Conservation (phyloP, 805 yeast genomes). For the Metschnikowia dekortorum region DNA sequence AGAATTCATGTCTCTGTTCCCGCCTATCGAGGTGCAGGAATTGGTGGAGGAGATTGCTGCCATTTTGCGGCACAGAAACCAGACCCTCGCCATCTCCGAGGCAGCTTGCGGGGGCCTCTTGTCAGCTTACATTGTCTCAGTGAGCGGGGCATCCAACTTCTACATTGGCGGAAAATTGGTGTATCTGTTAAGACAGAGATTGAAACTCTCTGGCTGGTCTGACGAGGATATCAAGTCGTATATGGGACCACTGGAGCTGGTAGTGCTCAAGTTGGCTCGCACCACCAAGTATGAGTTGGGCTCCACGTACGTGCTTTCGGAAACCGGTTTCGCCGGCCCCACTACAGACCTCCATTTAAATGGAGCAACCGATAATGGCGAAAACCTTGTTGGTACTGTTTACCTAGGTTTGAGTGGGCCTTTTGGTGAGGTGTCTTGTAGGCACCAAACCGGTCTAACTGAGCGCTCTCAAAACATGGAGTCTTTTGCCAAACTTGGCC, state of each 20-base stretch:
- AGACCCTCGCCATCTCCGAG: slow-evolving; percentile 76
- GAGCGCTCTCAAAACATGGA: slow-evolving; percentile 72
- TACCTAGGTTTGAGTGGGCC: slow-evolving; percentile 72
- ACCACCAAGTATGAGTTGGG: slow-evolving; percentile 78
- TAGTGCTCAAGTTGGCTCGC: slow-evolving; percentile 72
- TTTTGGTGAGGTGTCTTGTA: slow-evolving; percentile 45
- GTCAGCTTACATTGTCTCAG: slow-evolving; percentile 73
- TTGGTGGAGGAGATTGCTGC: slow-evolving; percentile 57
- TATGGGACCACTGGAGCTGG: slow-evolving; percentile 78
- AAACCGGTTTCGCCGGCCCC: slow-evolving; percentile 89
- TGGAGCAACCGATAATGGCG: slow-evolving; percentile 17
- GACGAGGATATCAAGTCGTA: slow-evolving; percentile 63
- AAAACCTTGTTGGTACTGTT: slow-evolving; percentile 57
- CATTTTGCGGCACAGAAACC: slow-evolving; percentile 46
- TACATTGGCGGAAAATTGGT: slow-evolving; percentile 82
- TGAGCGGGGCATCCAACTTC: slow-evolving; percentile 81
- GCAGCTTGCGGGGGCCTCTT: slow-evolving; percentile 89
- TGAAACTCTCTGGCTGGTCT: slow-evolving; percentile 76
- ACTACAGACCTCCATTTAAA: slow-evolving; percentile 38
- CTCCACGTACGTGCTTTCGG: slow-evolving; percentile 75
- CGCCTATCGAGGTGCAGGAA: slow-evolving; percentile 50
- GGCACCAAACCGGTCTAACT: slow-evolving; percentile 40
- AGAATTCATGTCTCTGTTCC: slow-evolving; percentile 40
- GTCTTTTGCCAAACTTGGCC: slow-evolving; percentile 63
- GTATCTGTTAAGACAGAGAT: slow-evolving; percentile 69